These are phyloP conservation scores for Aspergillus diversus DNA, from an alignment of 495 filamentous ascomycete species.

Conservation along the genomic window DNA sequence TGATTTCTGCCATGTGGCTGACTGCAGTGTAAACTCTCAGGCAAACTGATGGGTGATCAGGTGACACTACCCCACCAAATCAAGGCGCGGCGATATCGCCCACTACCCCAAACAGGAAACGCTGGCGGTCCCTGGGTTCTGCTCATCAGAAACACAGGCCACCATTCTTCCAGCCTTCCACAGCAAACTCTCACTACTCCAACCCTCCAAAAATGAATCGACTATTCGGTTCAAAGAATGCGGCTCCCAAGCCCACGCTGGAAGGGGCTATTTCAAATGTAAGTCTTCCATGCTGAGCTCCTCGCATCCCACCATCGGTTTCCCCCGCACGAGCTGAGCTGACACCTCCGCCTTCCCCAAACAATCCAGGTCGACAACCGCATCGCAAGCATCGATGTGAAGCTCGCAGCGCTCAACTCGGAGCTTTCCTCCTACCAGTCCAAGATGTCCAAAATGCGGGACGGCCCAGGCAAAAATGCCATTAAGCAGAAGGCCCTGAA, in stretches of 20 bases:
- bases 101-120: no score
- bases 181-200: not conserved
- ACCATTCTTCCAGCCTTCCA: not conserved
- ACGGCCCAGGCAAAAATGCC: conserved; percentile 91
- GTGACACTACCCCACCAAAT: no score
- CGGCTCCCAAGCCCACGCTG: conserved; percentile 89
- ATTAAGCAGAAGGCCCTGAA: conserved; percentile 95
- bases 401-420: conserved; percentile 86
- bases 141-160: no score
- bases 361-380: conserved; percentile 71
- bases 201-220: conserved; percentile 75
- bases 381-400: conserved; percentile 89
- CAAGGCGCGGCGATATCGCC: no score
- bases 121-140: no score
- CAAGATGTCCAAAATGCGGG: conserved; percentile 90
- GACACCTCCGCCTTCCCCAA: not conserved
- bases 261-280: conserved; percentile 85
- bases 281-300: conserved; percentile 27
- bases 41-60: no score
- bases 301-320: not conserved
- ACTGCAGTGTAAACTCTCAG: no score
- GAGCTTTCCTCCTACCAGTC: conserved; percentile 89
- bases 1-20: no score
- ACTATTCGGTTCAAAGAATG: conserved; percentile 87
- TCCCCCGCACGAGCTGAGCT: conserved; percentile 14